phyloP scores from a whole-genome alignment of 257 asterid species.

The Solanum commersonii region DNA sequence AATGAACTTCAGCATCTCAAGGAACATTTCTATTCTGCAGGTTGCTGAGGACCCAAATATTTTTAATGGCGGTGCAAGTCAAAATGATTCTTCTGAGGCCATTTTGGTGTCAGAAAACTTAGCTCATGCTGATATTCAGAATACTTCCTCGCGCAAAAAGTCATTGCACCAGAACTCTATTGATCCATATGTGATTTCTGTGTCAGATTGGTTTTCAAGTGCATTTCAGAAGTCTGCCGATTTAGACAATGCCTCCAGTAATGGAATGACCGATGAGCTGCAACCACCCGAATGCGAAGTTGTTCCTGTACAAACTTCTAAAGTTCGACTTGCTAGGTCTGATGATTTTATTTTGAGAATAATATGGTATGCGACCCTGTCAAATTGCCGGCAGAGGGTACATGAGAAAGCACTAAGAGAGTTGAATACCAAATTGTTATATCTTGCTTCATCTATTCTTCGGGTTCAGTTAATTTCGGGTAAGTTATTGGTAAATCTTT shows the following conservation, averaged over 20 bases:
- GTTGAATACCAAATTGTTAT: too few relatives aligned
- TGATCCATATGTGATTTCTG: constrained; percentile 13
- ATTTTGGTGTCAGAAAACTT: constrained; percentile 16
- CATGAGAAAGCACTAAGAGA: too few relatives aligned
- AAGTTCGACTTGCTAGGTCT: too few relatives aligned
- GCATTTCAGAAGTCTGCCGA: constrained; percentile 42
- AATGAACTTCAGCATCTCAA: not conserved
- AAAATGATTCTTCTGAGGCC: constrained; percentile 16
- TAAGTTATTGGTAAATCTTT: too few relatives aligned
- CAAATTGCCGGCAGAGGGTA: too few relatives aligned
- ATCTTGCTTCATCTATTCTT: too few relatives aligned
- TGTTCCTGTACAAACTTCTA: too few relatives aligned
- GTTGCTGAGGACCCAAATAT: constrained; percentile 17
- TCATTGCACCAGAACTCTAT: constrained; percentile 7
- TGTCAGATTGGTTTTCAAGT: constrained; percentile 18
- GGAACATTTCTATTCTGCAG: constrained; percentile 26
- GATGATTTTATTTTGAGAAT: too few relatives aligned
- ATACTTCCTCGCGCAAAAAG: constrained; percentile 14
- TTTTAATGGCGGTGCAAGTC: constrained; percentile 19
- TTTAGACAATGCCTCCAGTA: constrained; percentile 19
- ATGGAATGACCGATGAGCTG: constrained; percentile 37
- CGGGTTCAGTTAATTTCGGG: too few relatives aligned
- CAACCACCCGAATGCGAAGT: constrained; percentile 31
- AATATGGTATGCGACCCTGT: too few relatives aligned
- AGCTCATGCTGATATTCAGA: constrained; percentile 16